Evolutionary conservation across 371 early-diverging fungal species (phyloP), one percentile per base, ranked within the genome.

Genomic region (Mortierella sp.): DNA sequence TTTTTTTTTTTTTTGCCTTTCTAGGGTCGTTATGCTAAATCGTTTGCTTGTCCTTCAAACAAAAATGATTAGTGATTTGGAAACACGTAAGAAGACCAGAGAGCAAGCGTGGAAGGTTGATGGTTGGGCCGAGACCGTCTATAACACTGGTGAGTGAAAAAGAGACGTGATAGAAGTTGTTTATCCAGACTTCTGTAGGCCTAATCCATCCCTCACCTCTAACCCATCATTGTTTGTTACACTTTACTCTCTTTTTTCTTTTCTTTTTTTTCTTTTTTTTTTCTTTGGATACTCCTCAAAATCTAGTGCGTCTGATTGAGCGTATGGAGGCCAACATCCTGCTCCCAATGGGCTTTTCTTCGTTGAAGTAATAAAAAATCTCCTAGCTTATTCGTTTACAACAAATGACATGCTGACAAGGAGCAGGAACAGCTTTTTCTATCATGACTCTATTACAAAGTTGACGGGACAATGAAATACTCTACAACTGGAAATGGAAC

Each of bases 51-150:
- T 64, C 21, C n/a, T 50, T 66, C 53, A 5, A 9, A 18, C 52
- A 52, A 71, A 46, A 60, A 37, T 45, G 62, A 64, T 58, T 80
- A 93, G 94, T 64, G 90, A 92, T 74, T 82, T 95, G 45, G 88
- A 93, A 69, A 88, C 88, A n/a, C 93, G 97, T 68, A 96, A 97
- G 83, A 88, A 86, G 59, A 92, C 92, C 29, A 90, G 97, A 64
- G 97, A 96, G 81, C 88, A 89, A 52, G 95, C 97, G 9, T 97
- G 98, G 98, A 85, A 94, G 70, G 93, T 94, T 18, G 92, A 96
- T 66, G 97, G 95, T 28, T 97, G 98, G 98, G 90, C 96, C 12
- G 92, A 94, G 63, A 95, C 98, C 0, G 97, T 97, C 11, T 88
- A 91, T 67, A 94, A 95, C 72, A 97, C 98, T 53, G 94, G 92